A percentile compares a stretch with the other conserved stretches of the same genome.
phyloP scores from a whole-genome alignment of 768 basidiomycete species.

The Collybia mongolica region DNA sequence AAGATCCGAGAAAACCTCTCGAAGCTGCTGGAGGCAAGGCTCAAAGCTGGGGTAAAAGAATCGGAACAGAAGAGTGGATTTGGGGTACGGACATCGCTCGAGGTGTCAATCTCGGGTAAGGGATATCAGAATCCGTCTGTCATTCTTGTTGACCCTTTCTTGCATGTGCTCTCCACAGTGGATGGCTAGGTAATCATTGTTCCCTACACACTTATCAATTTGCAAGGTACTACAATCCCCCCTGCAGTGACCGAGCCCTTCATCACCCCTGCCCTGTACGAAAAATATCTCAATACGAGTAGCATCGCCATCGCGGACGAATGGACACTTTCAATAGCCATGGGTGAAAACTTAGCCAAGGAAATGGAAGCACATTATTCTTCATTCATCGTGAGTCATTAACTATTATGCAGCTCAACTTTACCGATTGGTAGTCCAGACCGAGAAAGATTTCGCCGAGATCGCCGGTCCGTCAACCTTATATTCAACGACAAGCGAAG shows the following conservation, averaged over 20 bases:
- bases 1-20: conserved; percentile 70
- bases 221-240: conserved; percentile 37
- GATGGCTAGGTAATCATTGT: conserved; percentile 40
- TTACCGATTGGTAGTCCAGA: conserved; percentile 34
- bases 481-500: conserved; percentile 22
- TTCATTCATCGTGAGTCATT: conserved; percentile 65
- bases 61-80: conserved; percentile 69
- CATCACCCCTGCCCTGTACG: conserved; percentile 59
- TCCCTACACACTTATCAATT: conserved; percentile 39
- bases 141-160: not conserved
- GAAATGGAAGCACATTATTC: conserved; percentile 71
- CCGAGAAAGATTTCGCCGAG: conserved; percentile 76
- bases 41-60: conserved; percentile 77
- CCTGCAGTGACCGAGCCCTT: conserved; percentile 65
- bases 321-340: conserved; percentile 61
- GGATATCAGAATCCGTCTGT: conserved; percentile 4
- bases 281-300: conserved; percentile 48
- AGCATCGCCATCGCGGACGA: conserved; percentile 45
- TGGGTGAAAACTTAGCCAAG: conserved; percentile 43
- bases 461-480: conserved; percentile 44
- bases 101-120: conserved; percentile 59
- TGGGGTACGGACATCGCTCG: conserved; percentile 64
- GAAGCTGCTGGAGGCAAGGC: conserved; percentile 62
- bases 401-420: not conserved
- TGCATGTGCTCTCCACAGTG: conserved; percentile 23